These are phyloP conservation scores for Thelephora ganbajun DNA, from an alignment of 768 basidiomycete genomes.

Conservation along the genomic window DNA sequence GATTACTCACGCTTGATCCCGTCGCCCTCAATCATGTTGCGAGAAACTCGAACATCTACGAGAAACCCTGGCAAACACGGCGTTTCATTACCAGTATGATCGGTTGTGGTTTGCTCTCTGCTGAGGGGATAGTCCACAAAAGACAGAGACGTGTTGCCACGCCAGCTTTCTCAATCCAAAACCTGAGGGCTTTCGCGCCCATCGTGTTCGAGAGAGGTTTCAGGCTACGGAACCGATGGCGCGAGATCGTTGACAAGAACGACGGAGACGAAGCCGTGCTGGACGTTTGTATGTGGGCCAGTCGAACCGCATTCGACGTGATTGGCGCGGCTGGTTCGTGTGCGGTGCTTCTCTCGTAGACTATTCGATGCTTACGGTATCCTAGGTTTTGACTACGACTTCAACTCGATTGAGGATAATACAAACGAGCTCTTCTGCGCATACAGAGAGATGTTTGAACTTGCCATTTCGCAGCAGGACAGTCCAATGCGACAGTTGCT, in stretches of 20 bases:
- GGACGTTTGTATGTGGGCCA: slow-evolving; percentile 73
- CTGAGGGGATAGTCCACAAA: slow-evolving; percentile 66
- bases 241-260: slow-evolving; percentile 27
- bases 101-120: slow-evolving; percentile 71
- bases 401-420: slow-evolving; percentile 71
- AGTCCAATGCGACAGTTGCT: slow-evolving; percentile 29
- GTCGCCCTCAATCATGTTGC: slow-evolving; percentile 60
- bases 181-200: slow-evolving; percentile 56
- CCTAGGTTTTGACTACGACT: slow-evolving; percentile 74
- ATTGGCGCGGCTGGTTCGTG: slow-evolving; percentile 73
- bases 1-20: slow-evolving; percentile 74
- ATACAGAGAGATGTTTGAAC: slow-evolving; percentile 77
- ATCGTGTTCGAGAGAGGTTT: slow-evolving; percentile 57
- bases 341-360: not conserved
- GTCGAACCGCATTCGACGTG: slow-evolving; percentile 78
- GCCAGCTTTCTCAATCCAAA: slow-evolving; percentile 72
- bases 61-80: slow-evolving; percentile 77
- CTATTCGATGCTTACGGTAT: not conserved
- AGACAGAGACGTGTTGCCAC: slow-evolving; percentile 68
- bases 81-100: slow-evolving; percentile 62
- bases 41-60: slow-evolving; percentile 56
- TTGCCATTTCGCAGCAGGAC: slow-evolving; percentile 51
- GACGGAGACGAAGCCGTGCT: slow-evolving; percentile 25
- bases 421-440: slow-evolving; percentile 66
- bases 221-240: slow-evolving; percentile 50